phyloP scores from a whole-genome alignment of 2,329 filamentous ascomycete genomes.

The Botrytis fragariae region DNA sequence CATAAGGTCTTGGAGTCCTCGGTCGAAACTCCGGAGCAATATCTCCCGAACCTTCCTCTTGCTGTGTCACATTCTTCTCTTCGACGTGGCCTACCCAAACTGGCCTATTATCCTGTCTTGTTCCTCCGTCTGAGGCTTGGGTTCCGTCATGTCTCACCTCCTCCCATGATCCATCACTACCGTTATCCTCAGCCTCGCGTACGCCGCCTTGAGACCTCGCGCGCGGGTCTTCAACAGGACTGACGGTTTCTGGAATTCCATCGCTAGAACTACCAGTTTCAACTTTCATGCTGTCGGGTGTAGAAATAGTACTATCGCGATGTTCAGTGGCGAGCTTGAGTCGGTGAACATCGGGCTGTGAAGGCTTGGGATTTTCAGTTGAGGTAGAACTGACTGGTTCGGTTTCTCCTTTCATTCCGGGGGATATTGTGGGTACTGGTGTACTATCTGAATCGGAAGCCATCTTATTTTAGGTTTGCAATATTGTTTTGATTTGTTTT shows the following conservation, averaged over 20 bases:
- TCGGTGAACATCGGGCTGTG: not conserved
- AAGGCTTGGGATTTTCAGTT: not conserved
- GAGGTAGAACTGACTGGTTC: not conserved
- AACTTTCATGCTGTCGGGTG: constrained; percentile 5
- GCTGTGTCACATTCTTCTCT: not conserved
- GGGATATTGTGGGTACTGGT: not conserved
- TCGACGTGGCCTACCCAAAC: not conserved
- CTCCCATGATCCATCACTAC: constrained; percentile 14
- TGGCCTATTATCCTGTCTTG: not conserved
- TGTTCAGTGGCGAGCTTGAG: not conserved
- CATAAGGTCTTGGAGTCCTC: constrained; percentile 14
- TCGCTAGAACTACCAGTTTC: not conserved
- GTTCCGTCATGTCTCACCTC: not conserved
- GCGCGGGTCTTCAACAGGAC: not conserved
- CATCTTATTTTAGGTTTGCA: not conserved
- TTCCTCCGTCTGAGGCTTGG: not conserved
- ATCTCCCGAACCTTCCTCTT: not conserved
- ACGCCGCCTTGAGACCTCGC: not conserved
- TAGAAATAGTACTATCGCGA: not conserved
- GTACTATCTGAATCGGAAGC: constrained; percentile 9
- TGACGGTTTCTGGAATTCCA: not conserved
- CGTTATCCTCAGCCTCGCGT: not conserved
- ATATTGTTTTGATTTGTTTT: too few relatives aligned
- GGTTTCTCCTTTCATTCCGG: not conserved
- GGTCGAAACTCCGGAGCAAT: constrained; percentile 15